Base-by-base conservation (phyloP, 1,139 yeast genomes). In the Blastobotrys buckinghamii region DNA sequence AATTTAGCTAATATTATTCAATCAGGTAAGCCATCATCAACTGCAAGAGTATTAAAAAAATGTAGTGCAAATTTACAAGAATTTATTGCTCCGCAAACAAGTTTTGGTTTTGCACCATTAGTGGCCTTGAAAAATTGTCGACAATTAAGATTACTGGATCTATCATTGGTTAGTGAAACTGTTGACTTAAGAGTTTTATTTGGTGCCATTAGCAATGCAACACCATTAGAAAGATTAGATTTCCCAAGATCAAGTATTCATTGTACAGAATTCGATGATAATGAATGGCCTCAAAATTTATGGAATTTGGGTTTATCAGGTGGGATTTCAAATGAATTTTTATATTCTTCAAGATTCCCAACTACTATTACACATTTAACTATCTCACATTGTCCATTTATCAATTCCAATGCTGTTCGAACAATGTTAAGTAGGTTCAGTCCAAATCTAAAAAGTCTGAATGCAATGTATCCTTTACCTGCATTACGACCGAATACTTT, bases 1-100 rank as follows among this genome's bases (percentile, higher is more conserved):
- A 94, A 92, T 62, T 70, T 92, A 42, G 76, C 95, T 9, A 75
- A 79, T 49, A 87, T 90, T 47, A 80, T 88, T 50, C 97, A 92
- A 65, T 77, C 88, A 39, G 97, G 97, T n/a, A 89, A 86, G 62
- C 92, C 89, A 67, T 92, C 97, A 1, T 84, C 75, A 64, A 90
- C 92, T 19, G 87, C 97, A 1, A 83, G 85, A 56, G 63, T 92
- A 6, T 69, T 92, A 50, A 78, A 95, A 59, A 72, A 96, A 42
- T 85, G 96, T 50, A 76, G 88, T 10, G 66, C 74, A 22, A 75
- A 74, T 44, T 68, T 92, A 45, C 75, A 79, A 55, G 71, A 73
- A 12, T 89, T 92, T 60, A 78, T 85, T 7, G 97, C 97, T 0
- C 96, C 97, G 1, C 97, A 90, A 62, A 84, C 97, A 33, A 85